Base-by-base conservation (phyloP, 192 early-diverging fungal genomes). In the Umbelopsis sp. region DNA sequence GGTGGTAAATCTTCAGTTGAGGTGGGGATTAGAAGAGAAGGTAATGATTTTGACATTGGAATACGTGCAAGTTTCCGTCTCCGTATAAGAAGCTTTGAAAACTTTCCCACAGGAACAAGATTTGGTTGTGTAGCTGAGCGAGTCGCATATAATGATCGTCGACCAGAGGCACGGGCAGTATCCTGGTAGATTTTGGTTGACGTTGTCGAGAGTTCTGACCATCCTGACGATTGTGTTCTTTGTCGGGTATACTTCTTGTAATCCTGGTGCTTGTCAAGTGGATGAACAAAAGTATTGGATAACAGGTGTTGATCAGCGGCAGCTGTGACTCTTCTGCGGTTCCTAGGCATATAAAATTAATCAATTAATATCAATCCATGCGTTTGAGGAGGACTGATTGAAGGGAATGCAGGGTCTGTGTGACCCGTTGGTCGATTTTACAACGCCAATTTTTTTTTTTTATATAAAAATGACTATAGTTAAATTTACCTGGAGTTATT, bases 381-480 rank as follows among this genome's bases (percentile, higher is more conserved):
- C 38, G 38, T 41, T 41, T 3, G 36, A 38, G 8, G 36, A 38
- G 36, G 36, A 38, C 12, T 6, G 38, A 5, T 41, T 11, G 68
- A 50, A 70, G 47, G 34, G 68, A 51, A 53, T 78, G 45, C 45
- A 68, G 72, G 36, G 68, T 75, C 3, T 69, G 70, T n/a, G 20
- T 71, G 14, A 25, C 22, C n/a, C 25, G 71, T 26, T 22, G 45
- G 22, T 20, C 2, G 22, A 31, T 8, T 38, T 21, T n/a, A 32
- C 25, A 17, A 25, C 41, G 31, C 36, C 47, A 50, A 26, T 1
- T 31, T 53, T 56, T 11, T 11, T 45, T 31, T 34, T 62, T 31
- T 34, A 59, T 12, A 59, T 32, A 62, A 25, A 36, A 21, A 66
- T 26, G 21, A 31, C 69, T 24, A n/a, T 65, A 22, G 14, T 41